Conservation (phyloP, 225 moss, liverwort and hornwort genomes). For the Anthoceros angustus region DNA sequence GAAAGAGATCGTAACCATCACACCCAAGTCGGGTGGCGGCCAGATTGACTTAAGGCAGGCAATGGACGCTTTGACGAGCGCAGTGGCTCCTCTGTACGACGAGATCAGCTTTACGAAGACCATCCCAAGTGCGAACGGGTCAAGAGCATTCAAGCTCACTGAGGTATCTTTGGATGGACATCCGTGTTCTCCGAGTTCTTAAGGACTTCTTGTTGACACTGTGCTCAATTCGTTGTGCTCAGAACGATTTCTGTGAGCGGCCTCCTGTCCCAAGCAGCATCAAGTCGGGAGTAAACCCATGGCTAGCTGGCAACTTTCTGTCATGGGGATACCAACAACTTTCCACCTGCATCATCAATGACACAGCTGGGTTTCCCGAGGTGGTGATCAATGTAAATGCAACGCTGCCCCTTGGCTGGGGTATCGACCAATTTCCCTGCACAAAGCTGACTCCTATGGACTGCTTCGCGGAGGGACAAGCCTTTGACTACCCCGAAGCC, state of each 20-base stretch:
- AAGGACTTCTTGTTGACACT: background rate
- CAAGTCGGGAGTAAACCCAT: constrained; percentile 48
- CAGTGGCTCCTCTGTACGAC: constrained; percentile 55
- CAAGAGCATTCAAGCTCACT: constrained; percentile 13
- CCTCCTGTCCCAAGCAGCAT: constrained; percentile 46
- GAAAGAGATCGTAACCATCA: constrained; percentile 62
- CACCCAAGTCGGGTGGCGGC: constrained; percentile 33
- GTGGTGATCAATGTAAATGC: constrained; percentile 11
- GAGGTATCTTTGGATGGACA: constrained; percentile 13
- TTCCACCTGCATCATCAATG: constrained; percentile 47
- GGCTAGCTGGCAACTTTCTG: constrained; percentile 66
- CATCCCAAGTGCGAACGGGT: constrained; percentile 12
- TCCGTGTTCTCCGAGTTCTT: background rate
- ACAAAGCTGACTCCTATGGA: constrained; percentile 61
- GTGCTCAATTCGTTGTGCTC: constrained; percentile 4
- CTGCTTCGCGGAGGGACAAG: constrained; percentile 72
- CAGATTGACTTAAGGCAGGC: constrained; percentile 48
- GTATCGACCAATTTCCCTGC: constrained; percentile 55
- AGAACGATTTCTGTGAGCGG: constrained; percentile 70
- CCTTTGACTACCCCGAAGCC: constrained; percentile 61
- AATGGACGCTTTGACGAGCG: constrained; percentile 48
- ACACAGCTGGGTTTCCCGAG: constrained; percentile 20
- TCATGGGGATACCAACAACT: constrained; percentile 63
- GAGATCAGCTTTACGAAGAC: constrained; percentile 28
- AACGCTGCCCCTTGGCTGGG: constrained; percentile 64